Evolutionary conservation across 1,139 yeast species (phyloP).

Genomic region (Taphrina sp.): DNA sequence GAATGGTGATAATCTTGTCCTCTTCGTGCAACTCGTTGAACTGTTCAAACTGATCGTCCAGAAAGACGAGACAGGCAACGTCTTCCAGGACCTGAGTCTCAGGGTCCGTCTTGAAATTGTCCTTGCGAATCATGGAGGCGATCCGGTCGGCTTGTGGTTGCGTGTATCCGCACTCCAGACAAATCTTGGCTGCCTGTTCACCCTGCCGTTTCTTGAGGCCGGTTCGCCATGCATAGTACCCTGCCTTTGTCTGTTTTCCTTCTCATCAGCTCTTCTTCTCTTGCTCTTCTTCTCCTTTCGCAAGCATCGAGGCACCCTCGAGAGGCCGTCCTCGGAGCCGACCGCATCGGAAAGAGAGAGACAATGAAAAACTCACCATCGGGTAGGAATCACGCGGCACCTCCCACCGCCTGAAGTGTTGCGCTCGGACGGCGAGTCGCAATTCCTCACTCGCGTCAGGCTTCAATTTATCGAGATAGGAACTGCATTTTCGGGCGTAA

Average conservation of each 20-base stretch:
- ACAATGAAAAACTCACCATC: background rate
- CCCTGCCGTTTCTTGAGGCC: conserved; percentile 24
- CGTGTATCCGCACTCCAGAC: conserved; percentile 2
- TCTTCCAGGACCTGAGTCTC: conserved; percentile 23
- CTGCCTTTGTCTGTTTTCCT: conserved; percentile 2
- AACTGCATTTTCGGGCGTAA: conserved; percentile 21
- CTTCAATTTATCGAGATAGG: conserved; percentile 4
- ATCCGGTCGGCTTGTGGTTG: conserved; percentile 4
- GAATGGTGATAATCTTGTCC: conserved; percentile 12
- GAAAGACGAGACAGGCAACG: conserved; percentile 25
- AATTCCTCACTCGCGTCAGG: conserved; percentile 16
- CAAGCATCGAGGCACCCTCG: no score
- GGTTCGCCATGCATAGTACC: conserved; percentile 28
- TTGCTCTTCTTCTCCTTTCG: no score
- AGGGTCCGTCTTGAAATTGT: conserved; percentile 7
- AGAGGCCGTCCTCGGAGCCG: no score
- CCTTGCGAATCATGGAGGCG: conserved; percentile 13
- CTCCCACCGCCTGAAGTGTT: conserved; percentile 28
- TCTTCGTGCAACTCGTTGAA: conserved; percentile 11
- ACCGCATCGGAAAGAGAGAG: background rate
- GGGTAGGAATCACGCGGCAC: conserved; percentile 25
- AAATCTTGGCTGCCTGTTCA: background rate
- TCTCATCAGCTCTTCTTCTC: background rate
- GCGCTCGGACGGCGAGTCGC: conserved; percentile 25
- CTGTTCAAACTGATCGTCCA: conserved; percentile 10